A percentile compares a stretch with the other conserved stretches of the same genome.
Evolutionary conservation across 345 rosid genomes (phyloP).

Genomic region (rapeseed (Brassica napus)): Da-Ae NC_063452.1:61039501-61040000

Average conservation of each 20-base stretch:
- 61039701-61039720: background rate
- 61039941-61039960: constrained; percentile 39
- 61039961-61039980: constrained; percentile 47
- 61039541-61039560: constrained; percentile 36
- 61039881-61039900: constrained; percentile 34
- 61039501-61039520: too few relatives aligned
- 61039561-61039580: constrained; percentile 72
- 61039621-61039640: constrained; percentile 63
- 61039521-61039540: background rate
- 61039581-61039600: constrained; percentile 61
- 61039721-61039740: constrained; percentile 14
- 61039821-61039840: constrained; percentile 16
- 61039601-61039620: constrained; percentile 61
- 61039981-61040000: constrained; percentile 77
- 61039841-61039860: constrained; percentile 27
- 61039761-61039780: background rate
- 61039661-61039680: constrained; percentile 47
- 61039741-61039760: background rate
- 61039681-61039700: constrained; percentile 7
- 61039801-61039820: constrained; percentile 2
- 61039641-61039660: constrained; percentile 50
- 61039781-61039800: constrained; percentile 7
- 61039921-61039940: constrained; percentile 40
- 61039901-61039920: constrained; percentile 33
- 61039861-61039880: constrained; percentile 1